phyloP scores from a whole-genome alignment of 495 filamentous ascomycete species.

The Daldinia caldariorum region DNA sequence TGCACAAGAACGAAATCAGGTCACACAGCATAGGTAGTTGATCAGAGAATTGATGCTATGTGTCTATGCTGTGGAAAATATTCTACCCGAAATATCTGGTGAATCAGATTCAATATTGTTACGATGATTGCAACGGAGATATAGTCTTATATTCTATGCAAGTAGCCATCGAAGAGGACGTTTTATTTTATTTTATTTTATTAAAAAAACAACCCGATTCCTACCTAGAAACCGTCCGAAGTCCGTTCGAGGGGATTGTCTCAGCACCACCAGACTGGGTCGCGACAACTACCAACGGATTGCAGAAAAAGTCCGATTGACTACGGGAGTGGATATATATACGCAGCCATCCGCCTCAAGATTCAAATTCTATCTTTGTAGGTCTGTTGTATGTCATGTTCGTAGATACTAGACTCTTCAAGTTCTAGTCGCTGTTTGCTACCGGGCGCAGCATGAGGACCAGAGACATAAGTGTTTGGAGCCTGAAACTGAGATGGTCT shows the following conservation, averaged over 20 bases:
- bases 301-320: slow-evolving; percentile 11
- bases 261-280: slow-evolving; percentile 12
- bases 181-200: too few species aligned
- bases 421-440: slow-evolving; percentile 1
- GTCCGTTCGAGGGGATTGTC: slow-evolving; percentile 1
- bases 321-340: background rate
- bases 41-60: slow-evolving; percentile 17
- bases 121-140: background rate
- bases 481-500: slow-evolving; percentile 40
- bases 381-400: slow-evolving; percentile 12
- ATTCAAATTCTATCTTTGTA: background rate
- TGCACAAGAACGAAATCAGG: slow-evolving; percentile 7
- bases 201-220: background rate
- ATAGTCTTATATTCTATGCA: background rate
- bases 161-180: slow-evolving; percentile 1
- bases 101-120: background rate
- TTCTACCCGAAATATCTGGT: background rate
- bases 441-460: slow-evolving; percentile 27
- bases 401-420: slow-evolving; percentile 16
- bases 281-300: background rate
- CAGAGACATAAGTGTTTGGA: slow-evolving; percentile 38
- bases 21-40: slow-evolving; percentile 20
- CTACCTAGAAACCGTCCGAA: slow-evolving; percentile 14
- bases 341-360: slow-evolving; percentile 8
- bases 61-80: slow-evolving; percentile 10